Conservation (phyloP, 2,329 filamentous ascomycete genomes). For the Mycosphaerella sp. region DNA sequence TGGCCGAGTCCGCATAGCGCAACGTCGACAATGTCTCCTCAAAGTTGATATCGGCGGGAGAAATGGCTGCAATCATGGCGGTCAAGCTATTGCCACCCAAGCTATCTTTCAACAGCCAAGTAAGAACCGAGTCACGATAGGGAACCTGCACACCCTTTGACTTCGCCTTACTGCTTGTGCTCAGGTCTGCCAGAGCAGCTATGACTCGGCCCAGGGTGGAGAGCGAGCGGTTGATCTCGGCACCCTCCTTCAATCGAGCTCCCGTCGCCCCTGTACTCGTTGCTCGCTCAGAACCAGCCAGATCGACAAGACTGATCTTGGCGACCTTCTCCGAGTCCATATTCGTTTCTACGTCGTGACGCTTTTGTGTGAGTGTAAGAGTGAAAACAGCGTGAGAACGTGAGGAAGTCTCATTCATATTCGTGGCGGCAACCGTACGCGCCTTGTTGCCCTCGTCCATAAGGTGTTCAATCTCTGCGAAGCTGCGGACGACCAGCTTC, state of each 20-base stretch:
- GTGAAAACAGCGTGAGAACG: conserved; percentile 98
- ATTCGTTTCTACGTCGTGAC: conserved; percentile 81
- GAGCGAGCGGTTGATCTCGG: conserved; percentile 94
- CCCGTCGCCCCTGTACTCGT: conserved; percentile 96
- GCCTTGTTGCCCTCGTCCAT: conserved; percentile 99
- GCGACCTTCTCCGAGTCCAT: conserved; percentile 98
- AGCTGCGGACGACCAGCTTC: conserved; percentile 87
- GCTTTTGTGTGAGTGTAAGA: conserved; percentile 88
- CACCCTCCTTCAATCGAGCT: conserved; percentile 90
- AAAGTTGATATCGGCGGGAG: conserved; percentile 97
- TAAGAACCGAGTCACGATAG: conserved; percentile 93
- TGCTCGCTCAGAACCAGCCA: conserved; percentile 94
- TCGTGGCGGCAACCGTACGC: conserved; percentile 92
- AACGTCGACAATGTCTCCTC: conserved; percentile 95
- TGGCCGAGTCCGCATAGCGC: conserved; percentile 93
- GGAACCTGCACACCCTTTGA: conserved; percentile 70
- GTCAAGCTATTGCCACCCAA: conserved; percentile 98
- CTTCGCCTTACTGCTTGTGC: conserved; percentile 72
- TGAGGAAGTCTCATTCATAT: conserved; percentile 99
- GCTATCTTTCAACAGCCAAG: conserved; percentile 95
- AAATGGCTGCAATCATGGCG: conserved; percentile 98
- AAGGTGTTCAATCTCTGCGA: conserved; percentile 90
- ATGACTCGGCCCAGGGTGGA: conserved; percentile 97
- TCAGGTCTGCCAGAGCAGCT: conserved; percentile 86
- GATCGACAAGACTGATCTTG: conserved; percentile 95